phyloP scores from a whole-genome alignment of 495 filamentous ascomycete genomes.

The Aspergillus sparsus region DNA sequence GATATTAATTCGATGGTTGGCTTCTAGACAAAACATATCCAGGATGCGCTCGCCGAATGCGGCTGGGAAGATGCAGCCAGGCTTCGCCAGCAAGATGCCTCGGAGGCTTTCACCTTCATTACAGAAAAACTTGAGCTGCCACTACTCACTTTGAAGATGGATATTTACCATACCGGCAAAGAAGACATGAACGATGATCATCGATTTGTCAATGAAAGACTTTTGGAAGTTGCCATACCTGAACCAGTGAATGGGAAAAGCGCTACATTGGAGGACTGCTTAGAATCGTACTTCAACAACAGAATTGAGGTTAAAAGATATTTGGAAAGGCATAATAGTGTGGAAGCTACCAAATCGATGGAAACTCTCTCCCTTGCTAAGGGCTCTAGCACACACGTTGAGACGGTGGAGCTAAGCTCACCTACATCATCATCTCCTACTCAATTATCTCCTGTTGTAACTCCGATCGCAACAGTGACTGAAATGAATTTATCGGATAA shows the following conservation, averaged over 20 bases:
- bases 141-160: constrained; percentile 88
- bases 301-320: constrained; percentile 85
- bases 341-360: constrained; percentile 51
- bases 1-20: constrained; percentile 32
- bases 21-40: constrained; percentile 73
- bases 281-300: constrained; percentile 95
- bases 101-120: constrained; percentile 93
- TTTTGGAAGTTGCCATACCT: constrained; percentile 85
- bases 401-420: constrained; percentile 57
- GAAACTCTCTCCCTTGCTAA: constrained; percentile 50
- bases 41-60: constrained; percentile 79
- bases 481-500: constrained; percentile 28
- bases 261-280: constrained; percentile 81
- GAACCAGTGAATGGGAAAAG: constrained; percentile 58
- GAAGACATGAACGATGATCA: constrained; percentile 85
- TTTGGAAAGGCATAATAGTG: constrained; percentile 63
- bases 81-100: constrained; percentile 84
- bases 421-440: constrained; percentile 45
- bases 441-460: constrained; percentile 33
- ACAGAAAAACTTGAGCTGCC: constrained; percentile 86
- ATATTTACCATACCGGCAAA: constrained; percentile 87
- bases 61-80: constrained; percentile 84
- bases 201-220: constrained; percentile 86
- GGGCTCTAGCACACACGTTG: constrained; percentile 54
- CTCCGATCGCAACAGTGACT: constrained; percentile 36